Conservation (phyloP, 306 rosid species). For the Gastrolobium villosum region DNA sequence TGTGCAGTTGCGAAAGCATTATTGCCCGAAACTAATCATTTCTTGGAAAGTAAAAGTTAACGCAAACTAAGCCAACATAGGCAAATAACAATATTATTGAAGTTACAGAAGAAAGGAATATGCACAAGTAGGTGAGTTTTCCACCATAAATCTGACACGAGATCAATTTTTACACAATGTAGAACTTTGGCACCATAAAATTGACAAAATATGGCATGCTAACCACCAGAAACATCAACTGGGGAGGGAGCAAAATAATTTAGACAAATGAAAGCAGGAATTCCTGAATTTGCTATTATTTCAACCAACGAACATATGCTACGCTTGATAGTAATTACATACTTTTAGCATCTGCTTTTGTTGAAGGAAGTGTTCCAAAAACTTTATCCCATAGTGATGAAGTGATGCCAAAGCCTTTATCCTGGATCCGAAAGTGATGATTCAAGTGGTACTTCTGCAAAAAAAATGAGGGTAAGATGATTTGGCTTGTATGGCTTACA, state of each 20-base stretch:
- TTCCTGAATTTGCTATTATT: constrained; percentile 53
- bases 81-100: not conserved
- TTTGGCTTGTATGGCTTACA: constrained; percentile 5
- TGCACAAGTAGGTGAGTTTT: constrained; percentile 32
- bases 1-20: not conserved
- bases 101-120: constrained; percentile 26
- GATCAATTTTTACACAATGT: constrained; percentile 45
- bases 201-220: constrained; percentile 52
- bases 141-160: constrained; percentile 42
- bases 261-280: constrained; percentile 46
- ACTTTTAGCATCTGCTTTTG: constrained; percentile 63
- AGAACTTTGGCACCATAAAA: constrained; percentile 53
- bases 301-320: constrained; percentile 51
- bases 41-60: not conserved
- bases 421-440: constrained; percentile 91
- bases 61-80: not conserved
- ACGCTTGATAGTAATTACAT: constrained; percentile 51
- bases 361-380: constrained; percentile 87
- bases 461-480: constrained; percentile 23
- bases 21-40: not conserved
- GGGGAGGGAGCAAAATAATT: constrained; percentile 45
- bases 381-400: constrained; percentile 88
- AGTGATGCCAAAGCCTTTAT: constrained; percentile 92
- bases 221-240: constrained; percentile 45
- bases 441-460: constrained; percentile 91